These are phyloP conservation scores for Fraxinus sp. DNA, from an alignment of 305 asterid genomes.

Conservation along the genomic window DNA sequence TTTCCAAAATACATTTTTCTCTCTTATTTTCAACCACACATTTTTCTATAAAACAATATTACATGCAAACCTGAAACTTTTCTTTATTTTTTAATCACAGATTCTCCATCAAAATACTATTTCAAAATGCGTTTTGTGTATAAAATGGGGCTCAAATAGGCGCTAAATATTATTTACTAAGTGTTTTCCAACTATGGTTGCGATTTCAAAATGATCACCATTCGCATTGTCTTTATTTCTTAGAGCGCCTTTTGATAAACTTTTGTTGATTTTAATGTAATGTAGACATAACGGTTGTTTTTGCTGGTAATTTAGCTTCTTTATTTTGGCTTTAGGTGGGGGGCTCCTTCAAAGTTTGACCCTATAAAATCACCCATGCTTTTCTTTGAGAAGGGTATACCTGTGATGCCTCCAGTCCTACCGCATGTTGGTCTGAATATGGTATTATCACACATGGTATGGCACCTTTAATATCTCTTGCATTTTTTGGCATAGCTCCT, in stretches of 20 bases:
- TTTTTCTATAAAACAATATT: no score
- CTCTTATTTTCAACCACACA: no score
- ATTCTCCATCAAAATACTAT: no score
- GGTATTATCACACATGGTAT: conserved; percentile 78
- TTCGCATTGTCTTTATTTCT: neutral
- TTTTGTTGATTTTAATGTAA: neutral
- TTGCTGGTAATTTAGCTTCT: conserved; percentile 20
- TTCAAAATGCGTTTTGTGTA: no score
- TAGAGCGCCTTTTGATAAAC: neutral
- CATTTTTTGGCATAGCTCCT: neutral
- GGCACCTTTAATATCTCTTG: conserved; percentile 22
- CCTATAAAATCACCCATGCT: conserved; percentile 88
- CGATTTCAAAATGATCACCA: neutral
- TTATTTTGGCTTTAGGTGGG: conserved; percentile 68
- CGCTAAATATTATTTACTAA: neutral
- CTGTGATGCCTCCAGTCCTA: conserved; percentile 63
- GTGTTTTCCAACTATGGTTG: neutral
- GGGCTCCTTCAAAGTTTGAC: conserved; percentile 97
- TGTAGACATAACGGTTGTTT: neutral
- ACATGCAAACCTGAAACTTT: no score
- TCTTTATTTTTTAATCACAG: no score
- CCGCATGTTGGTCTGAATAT: conserved; percentile 74
- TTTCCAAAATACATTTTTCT: no score
- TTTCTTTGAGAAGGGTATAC: conserved; percentile 80
- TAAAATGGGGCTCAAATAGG: no score